A percentile compares a stretch with the other conserved stretches of the same genome.
Conservation (phyloP, 805 yeast genomes). For the Candida maesae region DNA sequence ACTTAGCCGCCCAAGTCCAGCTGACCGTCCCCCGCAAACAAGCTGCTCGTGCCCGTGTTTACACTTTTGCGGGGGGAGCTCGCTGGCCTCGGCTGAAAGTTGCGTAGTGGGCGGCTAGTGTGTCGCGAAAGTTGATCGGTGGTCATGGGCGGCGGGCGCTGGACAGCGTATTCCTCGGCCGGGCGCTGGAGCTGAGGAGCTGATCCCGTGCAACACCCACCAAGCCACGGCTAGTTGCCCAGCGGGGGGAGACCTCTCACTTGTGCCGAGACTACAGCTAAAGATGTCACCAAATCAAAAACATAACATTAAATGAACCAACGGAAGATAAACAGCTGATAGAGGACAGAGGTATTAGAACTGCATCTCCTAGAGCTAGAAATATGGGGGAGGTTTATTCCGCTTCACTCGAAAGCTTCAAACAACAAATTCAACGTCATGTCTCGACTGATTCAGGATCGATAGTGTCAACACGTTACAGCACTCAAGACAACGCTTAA, state of each 20-base stretch:
- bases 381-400: conserved; percentile 12
- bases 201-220: too few species aligned
- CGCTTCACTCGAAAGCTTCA: conserved; percentile 16
- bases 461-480: neutral
- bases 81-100: conserved; percentile 1
- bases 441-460: too few species aligned
- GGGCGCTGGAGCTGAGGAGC: too few species aligned
- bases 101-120: neutral
- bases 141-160: neutral
- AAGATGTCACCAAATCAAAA: too few species aligned
- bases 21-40: neutral
- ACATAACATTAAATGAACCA: conserved; percentile 20
- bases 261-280: too few species aligned
- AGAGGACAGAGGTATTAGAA: conserved; percentile 31
- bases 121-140: neutral
- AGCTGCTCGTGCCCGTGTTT: too few species aligned
- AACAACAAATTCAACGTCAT: conserved; percentile 13
- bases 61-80: conserved; percentile 1
- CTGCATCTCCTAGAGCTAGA: conserved; percentile 30
- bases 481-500: conserved; percentile 34
- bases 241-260: too few species aligned
- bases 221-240: too few species aligned
- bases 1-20: too few species aligned
- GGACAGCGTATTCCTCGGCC: too few species aligned
- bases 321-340: conserved; percentile 27